These are phyloP conservation scores for Pichia sorboxylosa DNA, from an alignment of 1,139 yeast species.

Conservation along the genomic window DNA sequence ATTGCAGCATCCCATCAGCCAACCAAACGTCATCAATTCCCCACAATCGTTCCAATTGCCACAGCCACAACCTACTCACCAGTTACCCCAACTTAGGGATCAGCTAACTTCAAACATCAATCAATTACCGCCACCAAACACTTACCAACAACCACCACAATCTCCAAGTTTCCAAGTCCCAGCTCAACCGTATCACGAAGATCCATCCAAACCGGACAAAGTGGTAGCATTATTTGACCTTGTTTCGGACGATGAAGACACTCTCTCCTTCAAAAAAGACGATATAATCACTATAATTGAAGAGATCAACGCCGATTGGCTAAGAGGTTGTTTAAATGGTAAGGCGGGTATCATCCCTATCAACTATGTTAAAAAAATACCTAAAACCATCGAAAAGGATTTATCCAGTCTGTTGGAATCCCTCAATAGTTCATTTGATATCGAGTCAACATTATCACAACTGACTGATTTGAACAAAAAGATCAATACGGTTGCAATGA, in stretches of 20 bases:
- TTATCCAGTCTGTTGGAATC: constrained; percentile 28
- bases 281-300: constrained; percentile 79
- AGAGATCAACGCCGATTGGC: constrained; percentile 88
- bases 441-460: constrained; percentile 54
- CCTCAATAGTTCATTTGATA: constrained; percentile 38
- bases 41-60: background rate
- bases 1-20: constrained; percentile 1
- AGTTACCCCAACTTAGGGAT: constrained; percentile 3
- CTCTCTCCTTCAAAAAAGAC: constrained; percentile 59
- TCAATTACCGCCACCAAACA: background rate
- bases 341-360: constrained; percentile 84
- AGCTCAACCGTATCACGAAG: constrained; percentile 5
- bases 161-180: constrained; percentile 1
- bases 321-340: constrained; percentile 81
- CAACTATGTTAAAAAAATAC: constrained; percentile 77
- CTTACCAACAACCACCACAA: background rate
- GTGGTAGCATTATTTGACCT: constrained; percentile 84
- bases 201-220: constrained; percentile 29
- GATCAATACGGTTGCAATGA: constrained; percentile 16
- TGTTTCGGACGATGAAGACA: constrained; percentile 58
- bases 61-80: background rate
- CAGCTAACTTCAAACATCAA: background rate
- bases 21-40: background rate
- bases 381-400: constrained; percentile 52
- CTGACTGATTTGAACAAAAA: constrained; percentile 28